These are phyloP conservation scores for Staphylotrichum tortipilum DNA, from an alignment of 495 filamentous ascomycete species.

Conservation along the genomic window DNA sequence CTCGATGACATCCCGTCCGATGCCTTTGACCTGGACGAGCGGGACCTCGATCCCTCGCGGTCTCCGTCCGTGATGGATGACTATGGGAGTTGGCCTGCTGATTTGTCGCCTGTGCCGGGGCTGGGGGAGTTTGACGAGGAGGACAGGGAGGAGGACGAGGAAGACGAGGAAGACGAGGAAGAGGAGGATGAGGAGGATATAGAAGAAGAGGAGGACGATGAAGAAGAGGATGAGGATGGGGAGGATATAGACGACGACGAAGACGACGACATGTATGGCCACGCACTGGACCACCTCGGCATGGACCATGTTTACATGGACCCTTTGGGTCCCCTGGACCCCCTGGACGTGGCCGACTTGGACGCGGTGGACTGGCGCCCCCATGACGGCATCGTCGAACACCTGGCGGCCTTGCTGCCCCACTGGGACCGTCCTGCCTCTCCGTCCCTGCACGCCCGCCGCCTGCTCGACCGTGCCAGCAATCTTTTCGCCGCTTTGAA, in stretches of 20 bases:
- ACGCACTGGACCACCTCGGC: background rate
- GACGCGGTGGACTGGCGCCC: no score
- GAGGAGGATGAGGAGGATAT: background rate
- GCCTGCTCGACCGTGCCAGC: no score
- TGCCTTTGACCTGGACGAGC: background rate
- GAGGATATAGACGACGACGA: background rate
- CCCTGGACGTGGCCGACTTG: no score
- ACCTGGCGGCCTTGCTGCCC: no score
- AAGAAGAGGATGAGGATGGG: background rate
- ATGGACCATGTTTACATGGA: no score
- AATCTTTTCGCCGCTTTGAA: no score
- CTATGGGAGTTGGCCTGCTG: background rate
- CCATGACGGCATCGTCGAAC: no score
- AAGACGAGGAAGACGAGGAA: background rate
- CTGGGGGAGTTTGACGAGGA: background rate
- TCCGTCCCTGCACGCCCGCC: no score
- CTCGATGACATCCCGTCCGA: background rate
- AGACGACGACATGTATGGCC: background rate
- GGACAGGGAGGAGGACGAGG: background rate
- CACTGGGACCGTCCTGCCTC: no score
- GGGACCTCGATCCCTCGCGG: background rate
- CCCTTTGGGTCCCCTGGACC: no score
- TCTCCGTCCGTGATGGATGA: background rate
- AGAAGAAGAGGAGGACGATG: background rate
- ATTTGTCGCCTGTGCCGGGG: background rate